Base-by-base conservation (phyloP, 2,329 filamentous ascomycete genomes). In the Samsoniella hepiali region DNA sequence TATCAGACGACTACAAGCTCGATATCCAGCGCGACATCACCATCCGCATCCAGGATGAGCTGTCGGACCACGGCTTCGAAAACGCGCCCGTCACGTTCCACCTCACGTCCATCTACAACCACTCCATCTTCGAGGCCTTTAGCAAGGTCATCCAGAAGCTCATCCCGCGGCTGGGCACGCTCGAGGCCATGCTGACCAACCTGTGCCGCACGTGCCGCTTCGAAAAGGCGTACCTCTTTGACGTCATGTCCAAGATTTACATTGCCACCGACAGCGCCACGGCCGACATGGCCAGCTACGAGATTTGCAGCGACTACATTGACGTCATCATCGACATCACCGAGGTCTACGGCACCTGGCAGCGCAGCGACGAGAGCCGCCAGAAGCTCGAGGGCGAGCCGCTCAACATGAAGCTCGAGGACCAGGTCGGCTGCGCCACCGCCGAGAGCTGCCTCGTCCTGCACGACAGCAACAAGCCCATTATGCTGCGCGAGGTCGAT, bases 141-240 rank as follows among this genome's bases (percentile, higher is more conserved):
- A 94, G 90, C 79, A 97, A 97, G 76, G 94, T 99, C 67, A 97
- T 99, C 67, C 95, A 99, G 77, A 97, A 97, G 76, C 85, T 99
- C 36, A 94, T 99, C 58, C 94, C 95, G 0, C 91, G 96, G 66
- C 85, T 99, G 8, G 91, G 93, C 6, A 96, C 93, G 32, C 86
- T 99, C 63, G 95, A 99, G 77, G 90, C 93, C 58, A 86, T 99
- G 76, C 89, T 99, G 71, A 97, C 96, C 71, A 95, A 94, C 68
- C 85, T 99, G 49, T 96, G 92, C 78, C 91, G 91, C 65, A 95
- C 92, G 15, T 98, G 93, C 73, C 90, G 91, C 55, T 97, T 99
- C 74, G 93, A 98, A 74, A 99, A 99, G 78, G 94, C 93, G 3
- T 99, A 99, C 75, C 86, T 99, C 7, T 99, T 99, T 73, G 96